A percentile compares a stretch with the other conserved stretches of the same genome.
phyloP scores from a whole-genome alignment of 176 grass and related monocot species.

The Juncus effusus region DNA sequence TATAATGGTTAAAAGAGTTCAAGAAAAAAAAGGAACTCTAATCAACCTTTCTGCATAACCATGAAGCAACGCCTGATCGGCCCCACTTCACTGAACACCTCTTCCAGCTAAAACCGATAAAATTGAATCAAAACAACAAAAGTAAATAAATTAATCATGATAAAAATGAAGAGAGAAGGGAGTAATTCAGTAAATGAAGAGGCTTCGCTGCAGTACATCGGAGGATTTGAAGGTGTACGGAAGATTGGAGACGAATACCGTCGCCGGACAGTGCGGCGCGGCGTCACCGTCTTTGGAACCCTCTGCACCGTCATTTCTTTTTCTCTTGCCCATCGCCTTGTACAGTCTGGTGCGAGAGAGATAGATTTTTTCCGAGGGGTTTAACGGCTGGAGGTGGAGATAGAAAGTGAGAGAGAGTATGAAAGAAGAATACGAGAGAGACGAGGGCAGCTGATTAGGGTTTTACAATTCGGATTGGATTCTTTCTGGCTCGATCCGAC shows the following conservation, averaged over 20 bases:
- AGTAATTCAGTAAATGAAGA: not conserved
- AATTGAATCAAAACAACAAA: not conserved
- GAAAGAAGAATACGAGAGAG: not conserved
- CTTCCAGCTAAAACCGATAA: conserved; percentile 54
- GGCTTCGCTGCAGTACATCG: conserved; percentile 28
- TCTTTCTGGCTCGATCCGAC: not conserved
- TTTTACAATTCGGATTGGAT: conserved; percentile 3
- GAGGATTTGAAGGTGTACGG: conserved; percentile 83
- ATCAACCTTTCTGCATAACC: conserved; percentile 68
- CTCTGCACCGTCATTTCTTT: conserved; percentile 39
- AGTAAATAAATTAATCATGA: not conserved
- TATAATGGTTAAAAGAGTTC: no score
- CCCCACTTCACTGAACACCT: conserved; percentile 81
- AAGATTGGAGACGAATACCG: conserved; percentile 80
- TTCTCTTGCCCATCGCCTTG: conserved; percentile 69
- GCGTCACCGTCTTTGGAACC: not conserved
- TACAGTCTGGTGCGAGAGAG: not conserved
- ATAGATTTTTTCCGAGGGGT: not conserved
- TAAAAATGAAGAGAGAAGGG: not conserved
- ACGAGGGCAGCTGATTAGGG: not conserved
- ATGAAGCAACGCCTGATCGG: conserved; percentile 89
- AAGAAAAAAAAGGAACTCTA: not conserved
- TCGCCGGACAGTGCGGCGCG: conserved; percentile 57
- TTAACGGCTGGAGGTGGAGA: conserved; percentile 5
- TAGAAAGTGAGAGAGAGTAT: not conserved